These are phyloP conservation scores for Fraxinus americana DNA, from an alignment of 257 asterid species.

Conservation along the genomic window DNA sequence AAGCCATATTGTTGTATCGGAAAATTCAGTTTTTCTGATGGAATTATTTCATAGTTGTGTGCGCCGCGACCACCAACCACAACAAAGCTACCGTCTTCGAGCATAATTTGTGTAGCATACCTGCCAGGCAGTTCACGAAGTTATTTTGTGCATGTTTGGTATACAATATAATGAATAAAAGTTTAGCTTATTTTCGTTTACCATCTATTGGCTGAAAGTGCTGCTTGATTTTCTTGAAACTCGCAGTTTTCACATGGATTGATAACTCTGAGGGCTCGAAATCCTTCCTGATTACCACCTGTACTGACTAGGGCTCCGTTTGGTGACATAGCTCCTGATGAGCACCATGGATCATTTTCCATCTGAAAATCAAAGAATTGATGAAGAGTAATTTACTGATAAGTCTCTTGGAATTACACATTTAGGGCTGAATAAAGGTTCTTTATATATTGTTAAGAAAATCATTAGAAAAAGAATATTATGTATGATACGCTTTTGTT, in stretches of 20 bases:
- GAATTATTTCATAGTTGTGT: constrained; percentile 65
- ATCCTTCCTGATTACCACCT: constrained; percentile 71
- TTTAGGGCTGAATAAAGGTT: not conserved
- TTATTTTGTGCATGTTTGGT: not conserved
- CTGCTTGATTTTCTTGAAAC: constrained; percentile 50
- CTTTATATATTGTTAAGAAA: not conserved
- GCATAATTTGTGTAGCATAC: constrained; percentile 59
- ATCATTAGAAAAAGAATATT: too few relatives aligned
- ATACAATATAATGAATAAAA: not conserved
- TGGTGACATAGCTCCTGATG: constrained; percentile 67
- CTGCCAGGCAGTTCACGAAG: not conserved
- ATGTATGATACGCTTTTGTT: too few relatives aligned
- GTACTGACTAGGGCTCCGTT: constrained; percentile 68
- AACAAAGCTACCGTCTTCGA: constrained; percentile 61
- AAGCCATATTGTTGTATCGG: constrained; percentile 39
- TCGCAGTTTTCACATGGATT: constrained; percentile 40
- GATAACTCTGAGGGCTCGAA: constrained; percentile 45
- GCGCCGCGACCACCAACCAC: constrained; percentile 75
- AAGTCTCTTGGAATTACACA: too few relatives aligned
- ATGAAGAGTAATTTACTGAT: not conserved
- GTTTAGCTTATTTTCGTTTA: constrained; percentile 1
- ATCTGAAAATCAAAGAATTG: constrained; percentile 35
- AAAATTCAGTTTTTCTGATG: constrained; percentile 50
- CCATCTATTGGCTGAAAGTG: constrained; percentile 63
- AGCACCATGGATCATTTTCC: constrained; percentile 83